Percentiles rank a stretch among this genome's conserved stretches.
Evolutionary conservation across 1,284 basidiomycete genomes (phyloP).

Genomic region (Golubevia pallescens): DNA sequence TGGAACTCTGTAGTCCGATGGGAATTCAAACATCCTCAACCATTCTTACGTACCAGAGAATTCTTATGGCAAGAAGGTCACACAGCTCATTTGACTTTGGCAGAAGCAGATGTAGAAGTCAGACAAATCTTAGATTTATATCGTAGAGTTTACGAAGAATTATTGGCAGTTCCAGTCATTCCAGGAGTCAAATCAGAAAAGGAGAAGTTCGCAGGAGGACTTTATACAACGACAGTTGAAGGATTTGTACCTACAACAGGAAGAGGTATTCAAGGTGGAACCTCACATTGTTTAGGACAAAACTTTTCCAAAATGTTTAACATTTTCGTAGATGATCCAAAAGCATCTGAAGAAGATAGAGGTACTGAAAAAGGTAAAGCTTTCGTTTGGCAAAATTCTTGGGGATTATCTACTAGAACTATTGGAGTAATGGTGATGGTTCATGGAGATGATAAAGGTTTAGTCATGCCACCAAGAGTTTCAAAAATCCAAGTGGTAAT

Average conservation of each 20-base stretch:
- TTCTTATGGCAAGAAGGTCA: conserved; percentile 99
- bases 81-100: conserved; percentile 87
- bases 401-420: conserved; percentile 94
- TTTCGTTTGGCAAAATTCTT: conserved; percentile 97
- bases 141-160: conserved; percentile 92
- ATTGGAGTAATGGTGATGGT: conserved; percentile 99
- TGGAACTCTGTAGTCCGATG: conserved; percentile 99
- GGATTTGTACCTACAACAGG: conserved; percentile 97
- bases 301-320: conserved; percentile 99
- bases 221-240: conserved; percentile 98
- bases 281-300: conserved; percentile 95
- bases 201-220: conserved; percentile 97
- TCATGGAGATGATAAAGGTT: conserved; percentile 95
- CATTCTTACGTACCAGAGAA: conserved; percentile 97
- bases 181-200: conserved; percentile 97
- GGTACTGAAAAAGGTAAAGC: conserved; percentile 68
- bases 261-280: conserved; percentile 96
- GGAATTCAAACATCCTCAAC: conserved; percentile 99
- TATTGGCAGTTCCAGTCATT: conserved; percentile 95
- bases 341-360: conserved; percentile 47
- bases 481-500: conserved; percentile 89
- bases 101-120: conserved; percentile 90
- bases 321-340: conserved; percentile 87
- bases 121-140: conserved; percentile 94
- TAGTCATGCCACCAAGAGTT: conserved; percentile 93